Conservation (phyloP, 2,329 filamentous ascomycete species). For the Nemania serpens region DNA sequence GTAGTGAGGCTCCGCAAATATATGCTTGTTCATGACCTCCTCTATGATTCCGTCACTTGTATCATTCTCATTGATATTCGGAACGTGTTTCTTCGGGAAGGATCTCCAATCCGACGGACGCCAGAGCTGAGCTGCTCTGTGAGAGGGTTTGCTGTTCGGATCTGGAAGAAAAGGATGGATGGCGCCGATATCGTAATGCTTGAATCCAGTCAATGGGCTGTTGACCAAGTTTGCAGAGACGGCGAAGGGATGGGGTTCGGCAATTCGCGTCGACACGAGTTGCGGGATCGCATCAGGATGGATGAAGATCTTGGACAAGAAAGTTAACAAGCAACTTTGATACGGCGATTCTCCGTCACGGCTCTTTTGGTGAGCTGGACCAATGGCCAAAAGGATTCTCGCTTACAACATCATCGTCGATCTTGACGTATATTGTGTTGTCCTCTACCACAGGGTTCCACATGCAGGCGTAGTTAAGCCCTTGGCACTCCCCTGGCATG, state of each 20-base stretch:
- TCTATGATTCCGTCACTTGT: constrained; percentile 15
- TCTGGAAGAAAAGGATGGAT: constrained; percentile 60
- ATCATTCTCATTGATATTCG: constrained; percentile 25
- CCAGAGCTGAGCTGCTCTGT: constrained; percentile 43
- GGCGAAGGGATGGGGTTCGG: constrained; percentile 54
- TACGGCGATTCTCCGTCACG: neutral
- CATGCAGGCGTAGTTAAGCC: constrained; percentile 44
- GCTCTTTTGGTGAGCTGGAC: neutral
- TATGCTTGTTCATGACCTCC: constrained; percentile 34
- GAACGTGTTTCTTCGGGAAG: constrained; percentile 28
- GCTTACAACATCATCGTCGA: constrained; percentile 52
- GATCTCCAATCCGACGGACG: constrained; percentile 42
- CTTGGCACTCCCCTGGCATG: constrained; percentile 42
- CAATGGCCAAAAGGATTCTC: neutral
- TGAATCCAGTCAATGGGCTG: constrained; percentile 56
- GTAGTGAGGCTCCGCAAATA: constrained; percentile 42
- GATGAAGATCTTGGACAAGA: constrained; percentile 35
- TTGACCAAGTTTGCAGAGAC: constrained; percentile 63
- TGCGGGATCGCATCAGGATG: constrained; percentile 52
- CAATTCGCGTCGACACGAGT: constrained; percentile 56
- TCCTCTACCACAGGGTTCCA: constrained; percentile 41
- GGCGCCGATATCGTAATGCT: constrained; percentile 58
- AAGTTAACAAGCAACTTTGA: constrained; percentile 1
- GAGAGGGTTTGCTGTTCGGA: constrained; percentile 34
- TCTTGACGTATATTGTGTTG: constrained; percentile 49